Evolutionary conservation across 108 stramenopile species (phyloP).

Genomic region (Cylindrotheca fusiformis): DNA sequence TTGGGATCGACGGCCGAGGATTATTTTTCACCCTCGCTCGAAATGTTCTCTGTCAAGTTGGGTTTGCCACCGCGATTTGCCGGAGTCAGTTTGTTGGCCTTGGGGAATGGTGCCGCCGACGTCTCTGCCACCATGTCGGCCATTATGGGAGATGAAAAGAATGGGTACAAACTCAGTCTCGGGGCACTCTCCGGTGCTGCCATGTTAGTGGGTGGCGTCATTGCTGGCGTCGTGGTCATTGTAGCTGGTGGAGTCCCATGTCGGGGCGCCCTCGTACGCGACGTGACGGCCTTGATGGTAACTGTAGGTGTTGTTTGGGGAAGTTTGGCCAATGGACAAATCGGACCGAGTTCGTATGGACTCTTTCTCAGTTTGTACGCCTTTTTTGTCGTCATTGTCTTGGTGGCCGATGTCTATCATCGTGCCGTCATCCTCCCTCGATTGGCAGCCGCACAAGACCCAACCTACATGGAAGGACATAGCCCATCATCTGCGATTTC

Average conservation of each 20-base stretch:
- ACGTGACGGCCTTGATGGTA: constrained; percentile 64
- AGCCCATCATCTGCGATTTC: constrained; percentile 29
- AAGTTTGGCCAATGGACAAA: constrained; percentile 41
- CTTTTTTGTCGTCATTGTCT: constrained; percentile 68
- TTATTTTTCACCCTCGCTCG: constrained; percentile 91
- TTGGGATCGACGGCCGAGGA: constrained; percentile 94
- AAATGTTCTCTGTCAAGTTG: constrained; percentile 82
- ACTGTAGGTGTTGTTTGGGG: constrained; percentile 62
- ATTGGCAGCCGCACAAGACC: constrained; percentile 15
- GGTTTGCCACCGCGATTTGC: constrained; percentile 93
- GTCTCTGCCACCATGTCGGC: constrained; percentile 90
- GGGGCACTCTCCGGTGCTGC: constrained; percentile 94
- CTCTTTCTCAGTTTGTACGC: constrained; percentile 64
- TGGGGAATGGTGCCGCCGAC: constrained; percentile 98
- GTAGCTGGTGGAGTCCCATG: constrained; percentile 73
- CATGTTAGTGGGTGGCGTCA: constrained; percentile 88
- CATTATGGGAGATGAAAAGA: constrained; percentile 55
- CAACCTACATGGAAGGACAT: constrained; percentile 4
- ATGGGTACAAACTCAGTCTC: constrained; percentile 83
- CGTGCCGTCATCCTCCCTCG: constrained; percentile 80
- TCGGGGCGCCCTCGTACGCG: constrained; percentile 83
- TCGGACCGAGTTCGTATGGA: constrained; percentile 56
- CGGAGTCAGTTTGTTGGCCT: constrained; percentile 92
- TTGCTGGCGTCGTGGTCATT: constrained; percentile 78
- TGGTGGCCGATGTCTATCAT: constrained; percentile 87